phyloP scores from a whole-genome alignment of 176 grass and related monocot genomes.

The Zea luxurians region DNA sequence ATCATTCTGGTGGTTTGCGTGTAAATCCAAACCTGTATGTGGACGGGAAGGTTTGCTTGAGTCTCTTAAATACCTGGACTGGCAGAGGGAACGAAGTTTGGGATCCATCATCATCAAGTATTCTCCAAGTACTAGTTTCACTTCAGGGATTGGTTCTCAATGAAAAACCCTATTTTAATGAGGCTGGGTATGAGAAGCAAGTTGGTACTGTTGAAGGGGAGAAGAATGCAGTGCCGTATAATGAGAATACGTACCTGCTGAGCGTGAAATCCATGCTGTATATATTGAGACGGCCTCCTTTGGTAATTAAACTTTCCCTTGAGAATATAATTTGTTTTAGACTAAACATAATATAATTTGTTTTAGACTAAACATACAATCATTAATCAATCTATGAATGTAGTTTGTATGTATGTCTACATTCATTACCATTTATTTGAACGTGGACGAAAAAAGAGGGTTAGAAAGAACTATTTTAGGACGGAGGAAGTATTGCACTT shows the following conservation, averaged over 20 bases:
- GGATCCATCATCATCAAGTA: slow-evolving; percentile 86
- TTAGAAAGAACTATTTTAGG: too few relatives aligned
- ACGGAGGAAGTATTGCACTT: neutral
- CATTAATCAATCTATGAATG: too few relatives aligned
- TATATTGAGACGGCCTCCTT: slow-evolving; percentile 85
- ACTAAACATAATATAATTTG: too few relatives aligned
- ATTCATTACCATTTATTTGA: too few relatives aligned
- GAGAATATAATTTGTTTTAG: neutral
- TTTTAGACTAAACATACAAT: too few relatives aligned
- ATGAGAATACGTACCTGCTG: slow-evolving; percentile 94
- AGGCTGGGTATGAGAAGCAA: slow-evolving; percentile 96
- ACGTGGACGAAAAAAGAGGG: too few relatives aligned
- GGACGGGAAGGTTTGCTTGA: slow-evolving; percentile 96
- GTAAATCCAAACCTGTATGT: slow-evolving; percentile 95
- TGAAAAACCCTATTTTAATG: slow-evolving; percentile 94
- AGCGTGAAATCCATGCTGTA: slow-evolving; percentile 94
- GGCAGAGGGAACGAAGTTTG: slow-evolving; percentile 95
- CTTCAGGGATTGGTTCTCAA: slow-evolving; percentile 96
- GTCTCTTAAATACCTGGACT: slow-evolving; percentile 89
- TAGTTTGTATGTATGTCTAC: too few relatives aligned
- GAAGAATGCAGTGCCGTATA: slow-evolving; percentile 95
- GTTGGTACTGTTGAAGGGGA: slow-evolving; percentile 92
- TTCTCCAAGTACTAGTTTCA: slow-evolving; percentile 93
- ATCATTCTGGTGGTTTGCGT: slow-evolving; percentile 93
- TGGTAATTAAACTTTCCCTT: slow-evolving; percentile 53